phyloP scores from a whole-genome alignment of 2,329 filamentous ascomycete genomes.

The Beauveria scarabaeidicola region DNA sequence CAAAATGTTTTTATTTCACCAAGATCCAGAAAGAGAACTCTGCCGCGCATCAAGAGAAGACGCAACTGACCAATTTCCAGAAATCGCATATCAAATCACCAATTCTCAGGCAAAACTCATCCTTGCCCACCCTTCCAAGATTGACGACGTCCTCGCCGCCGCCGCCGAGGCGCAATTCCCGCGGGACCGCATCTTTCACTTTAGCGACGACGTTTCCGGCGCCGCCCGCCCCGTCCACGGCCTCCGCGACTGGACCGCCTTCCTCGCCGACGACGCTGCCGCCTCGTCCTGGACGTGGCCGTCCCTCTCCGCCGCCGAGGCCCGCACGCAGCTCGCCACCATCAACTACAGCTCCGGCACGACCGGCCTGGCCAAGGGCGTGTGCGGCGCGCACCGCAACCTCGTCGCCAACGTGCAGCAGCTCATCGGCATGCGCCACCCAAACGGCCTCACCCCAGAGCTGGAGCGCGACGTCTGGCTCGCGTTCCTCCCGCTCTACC shows the following conservation, averaged over 20 bases:
- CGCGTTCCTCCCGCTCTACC: slow-evolving; percentile 59
- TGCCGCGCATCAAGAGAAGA: too few relatives aligned
- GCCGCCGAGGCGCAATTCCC: slow-evolving; percentile 32
- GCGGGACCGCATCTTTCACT: slow-evolving; percentile 36
- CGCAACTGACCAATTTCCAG: slow-evolving; percentile 21
- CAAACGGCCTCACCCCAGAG: slow-evolving; percentile 22
- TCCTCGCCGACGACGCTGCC: slow-evolving; percentile 26
- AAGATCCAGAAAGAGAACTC: too few relatives aligned
- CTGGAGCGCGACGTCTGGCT: slow-evolving; percentile 38
- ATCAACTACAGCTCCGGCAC: slow-evolving; percentile 46
- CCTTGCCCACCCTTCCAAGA: slow-evolving; percentile 38
- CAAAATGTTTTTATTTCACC: background rate
- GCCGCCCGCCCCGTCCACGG: slow-evolving; percentile 21
- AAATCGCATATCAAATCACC: slow-evolving; percentile 42
- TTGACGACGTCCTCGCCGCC: slow-evolving; percentile 35
- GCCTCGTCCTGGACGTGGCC: slow-evolving; percentile 33
- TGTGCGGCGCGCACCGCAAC: slow-evolving; percentile 40
- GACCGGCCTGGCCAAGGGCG: slow-evolving; percentile 43
- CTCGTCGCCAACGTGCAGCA: slow-evolving; percentile 43
- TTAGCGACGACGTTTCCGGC: slow-evolving; percentile 32
- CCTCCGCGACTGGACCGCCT: slow-evolving; percentile 33
- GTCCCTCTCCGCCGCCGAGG: slow-evolving; percentile 26
- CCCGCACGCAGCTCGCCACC: slow-evolving; percentile 28
- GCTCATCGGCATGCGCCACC: slow-evolving; percentile 35
- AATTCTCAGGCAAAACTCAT: slow-evolving; percentile 42